Base-by-base conservation (phyloP, 495 filamentous ascomycete species). In the Trichocladium antarcticum region DNA sequence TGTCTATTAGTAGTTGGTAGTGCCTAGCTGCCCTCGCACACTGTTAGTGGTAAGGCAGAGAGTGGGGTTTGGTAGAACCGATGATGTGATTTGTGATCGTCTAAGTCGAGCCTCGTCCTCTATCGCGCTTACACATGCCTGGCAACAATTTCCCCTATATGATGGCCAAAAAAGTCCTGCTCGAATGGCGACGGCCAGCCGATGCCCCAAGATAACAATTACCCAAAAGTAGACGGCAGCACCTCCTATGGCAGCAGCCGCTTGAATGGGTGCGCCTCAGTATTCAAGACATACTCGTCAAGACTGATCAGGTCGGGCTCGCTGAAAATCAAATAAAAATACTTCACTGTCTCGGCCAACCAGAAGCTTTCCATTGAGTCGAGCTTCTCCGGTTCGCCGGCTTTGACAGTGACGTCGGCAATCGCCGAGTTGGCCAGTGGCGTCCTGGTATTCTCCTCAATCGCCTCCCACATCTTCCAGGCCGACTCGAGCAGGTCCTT, bases 261-360 rank as follows among this genome's bases (percentile, higher is more conserved):
- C 46, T 65, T 67, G 19, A 95, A 73, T 7, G 83, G 79, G 65
- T 93, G 88, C 2, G 85, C 88, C 68, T 93, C 88, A 0, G 87
- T 94, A 61, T 92, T 95, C 52, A 93, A 81, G 7, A 95, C 83
- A 31, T 84, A 77, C 22, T 87, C 72, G 51, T 87, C 80, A 59
- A 93, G 65, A 61, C 74, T 85, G 36, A 89, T 68, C 28, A 80
- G 51, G 45, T 76, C 72, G 0, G 83, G 78, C 43, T 86, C 82
- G 32, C 76, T 81, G 57, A 92, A 95, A 32, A 89, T 77, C 34
- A 93, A 64, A 48, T 88, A 93, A 53, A 89, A 87, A 47, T 68
- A 75, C 59, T 75, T 73, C 31, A 74, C 60, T 36, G 71, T 74
- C 58, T 71, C 73, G 17, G 67, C 66, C 37, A 74, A 47, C 68